Base-by-base conservation (phyloP, 768 basidiomycete species). In the Russula ochroleuca region DNA sequence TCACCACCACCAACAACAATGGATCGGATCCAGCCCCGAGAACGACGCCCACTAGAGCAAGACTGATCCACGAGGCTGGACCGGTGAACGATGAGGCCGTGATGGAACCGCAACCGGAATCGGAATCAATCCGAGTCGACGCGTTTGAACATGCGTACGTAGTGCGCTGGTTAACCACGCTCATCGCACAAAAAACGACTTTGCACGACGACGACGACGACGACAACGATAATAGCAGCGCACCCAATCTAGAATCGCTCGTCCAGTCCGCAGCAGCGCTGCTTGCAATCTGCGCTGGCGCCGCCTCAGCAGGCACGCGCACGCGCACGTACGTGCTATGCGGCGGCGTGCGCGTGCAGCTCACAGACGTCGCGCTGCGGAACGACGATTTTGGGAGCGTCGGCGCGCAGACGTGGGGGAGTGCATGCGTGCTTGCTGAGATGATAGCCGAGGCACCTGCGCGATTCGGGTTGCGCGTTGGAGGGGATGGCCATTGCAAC, bases 331-430 rank as follows among this genome's bases (percentile, higher is more conserved):
- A 87, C 65, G 69, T 71, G 0, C 87, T 91, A 60, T 67, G 68
- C 2, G 69, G 67, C 49, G 67, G 68, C 49, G 67, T 78, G 43
- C 68, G 74, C 13, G 74, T 88, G 13, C 70, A 76, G 57, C 69
- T 94, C 54, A 84, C 78, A 35, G 92, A 94, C 71, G 80, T 85
- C 2, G 83, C 89, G 2, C 74, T 92, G 48, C 81, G 85, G 55
- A 85, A 89, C 60, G 75, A 79, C n/a, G 87, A 90, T 67, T 86
- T 84, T 66, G 75, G 77, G 14, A 88, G 85, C 59, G 84, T 92
- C 19, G 92, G 92, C 1, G 85, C 90, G 31, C 92, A 94, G 75
- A 94, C 92, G 0, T 95, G 92, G 93, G 92, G 91, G 4, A 84
- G 87, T 11, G 87, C 90, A 3, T 92, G 87, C 67, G 83, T 94